phyloP scores from a whole-genome alignment of 2,329 filamentous ascomycete genomes.

The Penicillium sp. region DNA sequence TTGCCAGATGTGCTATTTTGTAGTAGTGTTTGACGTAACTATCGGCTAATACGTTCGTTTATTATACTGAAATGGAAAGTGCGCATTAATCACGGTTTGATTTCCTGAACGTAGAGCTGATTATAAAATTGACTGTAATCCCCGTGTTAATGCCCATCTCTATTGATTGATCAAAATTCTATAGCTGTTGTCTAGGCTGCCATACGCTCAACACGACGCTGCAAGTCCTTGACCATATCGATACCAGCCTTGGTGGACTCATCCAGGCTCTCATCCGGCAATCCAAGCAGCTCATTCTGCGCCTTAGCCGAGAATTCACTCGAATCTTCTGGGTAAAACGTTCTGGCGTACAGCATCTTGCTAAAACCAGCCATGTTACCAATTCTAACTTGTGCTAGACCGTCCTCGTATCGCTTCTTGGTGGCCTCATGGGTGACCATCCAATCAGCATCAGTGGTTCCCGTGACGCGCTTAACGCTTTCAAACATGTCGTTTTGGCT shows the following conservation, averaged over 20 bases:
- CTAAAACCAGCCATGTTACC: conserved; percentile 48
- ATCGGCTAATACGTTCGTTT: too few species aligned
- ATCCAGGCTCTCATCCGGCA: conserved; percentile 60
- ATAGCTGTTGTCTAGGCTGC: conserved; percentile 5
- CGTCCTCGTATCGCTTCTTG: conserved; percentile 51
- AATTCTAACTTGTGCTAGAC: conserved; percentile 43
- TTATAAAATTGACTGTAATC: not conserved
- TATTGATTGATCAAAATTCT: not conserved
- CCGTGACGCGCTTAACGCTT: conserved; percentile 58
- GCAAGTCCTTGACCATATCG: conserved; percentile 41
- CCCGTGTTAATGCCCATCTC: too few species aligned
- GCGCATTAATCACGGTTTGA: too few species aligned
- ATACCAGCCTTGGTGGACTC: conserved; percentile 53
- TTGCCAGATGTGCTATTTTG: too few species aligned
- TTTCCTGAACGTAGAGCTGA: too few species aligned
- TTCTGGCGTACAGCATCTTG: conserved; percentile 55
- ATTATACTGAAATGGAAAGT: too few species aligned
- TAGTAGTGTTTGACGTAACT: too few species aligned
- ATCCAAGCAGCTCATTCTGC: conserved; percentile 55
- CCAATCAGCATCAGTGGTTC: conserved; percentile 61
- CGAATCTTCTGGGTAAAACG: conserved; percentile 49
- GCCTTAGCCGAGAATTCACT: conserved; percentile 46
- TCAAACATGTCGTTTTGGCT: conserved; percentile 65
- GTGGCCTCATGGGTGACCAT: conserved; percentile 50
- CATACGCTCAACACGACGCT: conserved; percentile 29